phyloP scores from a whole-genome alignment of 345 rosid species.

The Aquilaria yunnanensis region DNA sequence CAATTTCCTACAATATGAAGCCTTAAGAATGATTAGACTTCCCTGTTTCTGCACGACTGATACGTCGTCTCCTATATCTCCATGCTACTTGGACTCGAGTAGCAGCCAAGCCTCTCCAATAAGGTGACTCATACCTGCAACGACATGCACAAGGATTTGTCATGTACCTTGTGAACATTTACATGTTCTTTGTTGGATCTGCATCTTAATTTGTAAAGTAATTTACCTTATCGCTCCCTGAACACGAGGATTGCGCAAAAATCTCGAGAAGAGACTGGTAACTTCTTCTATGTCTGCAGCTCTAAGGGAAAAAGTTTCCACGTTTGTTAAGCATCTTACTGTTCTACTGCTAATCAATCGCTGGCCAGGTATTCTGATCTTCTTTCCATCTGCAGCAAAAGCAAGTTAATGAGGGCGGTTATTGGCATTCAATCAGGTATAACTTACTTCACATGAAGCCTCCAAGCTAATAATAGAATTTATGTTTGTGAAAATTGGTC shows the following conservation, averaged over 20 bases:
- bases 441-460: conserved; percentile 1
- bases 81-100: conserved; percentile 69
- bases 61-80: conserved; percentile 70
- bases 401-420: not conserved
- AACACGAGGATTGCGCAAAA: conserved; percentile 54
- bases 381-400: conserved; percentile 45
- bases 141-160: not conserved
- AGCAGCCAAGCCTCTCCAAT: conserved; percentile 68
- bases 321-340: conserved; percentile 63
- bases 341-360: conserved; percentile 48
- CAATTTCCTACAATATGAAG: not conserved
- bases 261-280: conserved; percentile 56
- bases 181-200: not conserved
- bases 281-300: conserved; percentile 86
- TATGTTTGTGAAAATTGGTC: not conserved
- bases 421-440: too few species aligned
- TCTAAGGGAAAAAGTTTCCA: conserved; percentile 79
- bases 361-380: conserved; percentile 36
- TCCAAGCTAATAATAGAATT: not conserved
- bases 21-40: conserved; percentile 10
- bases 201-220: not conserved
- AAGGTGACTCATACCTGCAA: conserved; percentile 70
- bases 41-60: conserved; percentile 22
- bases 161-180: too few species aligned
- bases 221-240: conserved; percentile 81